phyloP scores from a whole-genome alignment of 106 monocot genomes.

The Chionographis japonica region DNA sequence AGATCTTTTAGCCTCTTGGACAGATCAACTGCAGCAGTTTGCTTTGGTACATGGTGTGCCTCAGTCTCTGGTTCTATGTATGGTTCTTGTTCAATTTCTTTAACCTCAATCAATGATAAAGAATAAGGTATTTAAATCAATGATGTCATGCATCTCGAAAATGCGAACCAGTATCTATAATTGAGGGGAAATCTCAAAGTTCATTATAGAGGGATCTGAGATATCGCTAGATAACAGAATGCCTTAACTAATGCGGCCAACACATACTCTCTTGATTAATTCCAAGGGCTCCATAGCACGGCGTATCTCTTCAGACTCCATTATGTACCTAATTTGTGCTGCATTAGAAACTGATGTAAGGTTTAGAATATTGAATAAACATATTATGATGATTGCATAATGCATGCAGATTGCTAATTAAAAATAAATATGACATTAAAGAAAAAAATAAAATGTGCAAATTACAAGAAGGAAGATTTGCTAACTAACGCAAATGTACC shows the following conservation, averaged over 20 bases:
- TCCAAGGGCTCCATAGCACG: slow-evolving; percentile 66
- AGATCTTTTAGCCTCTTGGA: slow-evolving; percentile 72
- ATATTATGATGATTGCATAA: too few relatives aligned
- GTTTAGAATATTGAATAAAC: neutral
- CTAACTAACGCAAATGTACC: too few relatives aligned
- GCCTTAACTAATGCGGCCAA: neutral
- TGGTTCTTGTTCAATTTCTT: slow-evolving; percentile 68
- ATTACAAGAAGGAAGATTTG: too few relatives aligned
- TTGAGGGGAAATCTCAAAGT: neutral
- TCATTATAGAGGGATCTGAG: too few relatives aligned
- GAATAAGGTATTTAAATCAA: neutral
- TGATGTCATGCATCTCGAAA: neutral
- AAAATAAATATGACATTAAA: too few relatives aligned
- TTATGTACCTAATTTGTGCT: slow-evolving; percentile 42
- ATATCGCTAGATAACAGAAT: neutral
- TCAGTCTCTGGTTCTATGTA: slow-evolving; percentile 30
- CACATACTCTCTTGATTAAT: slow-evolving; percentile 78
- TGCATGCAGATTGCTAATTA: too few relatives aligned
- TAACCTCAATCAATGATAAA: slow-evolving; percentile 38
- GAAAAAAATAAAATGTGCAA: too few relatives aligned
- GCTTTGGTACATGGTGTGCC: slow-evolving; percentile 38
- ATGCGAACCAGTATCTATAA: neutral
- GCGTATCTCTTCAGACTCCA: slow-evolving; percentile 75
- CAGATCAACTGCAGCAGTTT: slow-evolving; percentile 76
- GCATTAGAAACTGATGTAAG: slow-evolving; percentile 6